Base-by-base conservation (phyloP, 202 grass and related monocot genomes). In the Saccharum hybrid region DNA sequence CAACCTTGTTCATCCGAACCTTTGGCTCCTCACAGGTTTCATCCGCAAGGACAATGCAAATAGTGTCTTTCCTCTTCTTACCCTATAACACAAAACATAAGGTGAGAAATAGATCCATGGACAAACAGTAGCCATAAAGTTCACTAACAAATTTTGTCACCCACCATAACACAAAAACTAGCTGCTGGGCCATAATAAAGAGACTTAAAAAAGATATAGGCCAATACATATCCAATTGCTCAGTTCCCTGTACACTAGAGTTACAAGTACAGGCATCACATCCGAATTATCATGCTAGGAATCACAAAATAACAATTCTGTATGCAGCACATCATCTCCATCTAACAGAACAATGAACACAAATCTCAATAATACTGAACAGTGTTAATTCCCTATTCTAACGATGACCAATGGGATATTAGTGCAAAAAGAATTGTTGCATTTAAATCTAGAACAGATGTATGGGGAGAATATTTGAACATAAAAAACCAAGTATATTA, bases 21-120 rank as follows among this genome's bases (percentile, higher is more conserved):
- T 94, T 97, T 30, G 91, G 91, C 78, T 97, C 94, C 21, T 97
- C 94, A 19, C 94, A 97, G 19, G 94, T 94, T 39, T 97, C 94
- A 78, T 97, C 94, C 8, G 86, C 91, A 41, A 97, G 88, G n/a
- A 90, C 91, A 63, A 97, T 92, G 79, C 94, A 94, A 74, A 94
- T 87, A 57, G 94, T 97, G 66, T 94, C 91, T 52, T 85, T 97
- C 74, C 94, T 90, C 77, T 97, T 97, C 81, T 94, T 94, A 49
- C 94, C 94, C 90, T 97, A 48, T 43, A 79, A 68, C 15, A 5
- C 43, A 81, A 23, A 80, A 42, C 2, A 36, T 13, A 49, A 84
- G 1, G 18, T 88, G 13, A 84, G 46, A 78, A 22, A 1, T 12
- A 34, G 8, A 78, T 65, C n/a, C 7, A 71, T 18, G 37, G 1